Evolutionary conservation across 2,329 filamentous ascomycete species (phyloP).

Genomic region (Stachybotrys chlorohalonatus): DNA sequence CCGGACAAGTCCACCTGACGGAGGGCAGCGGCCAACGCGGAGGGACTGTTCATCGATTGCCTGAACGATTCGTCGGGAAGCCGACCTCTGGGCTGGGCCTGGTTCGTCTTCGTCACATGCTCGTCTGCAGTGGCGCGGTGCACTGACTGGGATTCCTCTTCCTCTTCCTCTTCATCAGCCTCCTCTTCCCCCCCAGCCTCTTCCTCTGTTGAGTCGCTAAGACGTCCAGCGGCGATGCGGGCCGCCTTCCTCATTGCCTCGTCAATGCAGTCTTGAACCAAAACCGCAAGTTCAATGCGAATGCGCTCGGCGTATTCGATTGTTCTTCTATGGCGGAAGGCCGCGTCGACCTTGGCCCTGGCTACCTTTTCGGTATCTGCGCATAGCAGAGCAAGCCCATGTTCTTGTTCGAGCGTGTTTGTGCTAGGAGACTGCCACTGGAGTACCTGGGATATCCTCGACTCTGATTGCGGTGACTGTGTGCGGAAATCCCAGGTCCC

Average conservation of each 20-base stretch:
- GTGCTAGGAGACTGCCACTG: slow-evolving; percentile 95
- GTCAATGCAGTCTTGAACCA: slow-evolving; percentile 93
- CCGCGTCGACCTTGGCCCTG: slow-evolving; percentile 83
- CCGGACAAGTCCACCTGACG: slow-evolving; percentile 26
- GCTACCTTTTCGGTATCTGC: slow-evolving; percentile 80
- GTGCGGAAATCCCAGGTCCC: slow-evolving; percentile 72
- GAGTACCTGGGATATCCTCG: slow-evolving; percentile 83
- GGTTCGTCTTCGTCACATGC: slow-evolving; percentile 5
- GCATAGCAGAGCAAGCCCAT: slow-evolving; percentile 79
- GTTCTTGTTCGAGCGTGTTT: slow-evolving; percentile 86
- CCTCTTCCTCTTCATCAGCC: slow-evolving; percentile 18
- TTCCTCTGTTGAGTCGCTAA: slow-evolving; percentile 66
- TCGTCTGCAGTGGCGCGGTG: slow-evolving; percentile 6
- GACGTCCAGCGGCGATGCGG: slow-evolving; percentile 73
- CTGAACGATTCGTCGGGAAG: slow-evolving; percentile 39
- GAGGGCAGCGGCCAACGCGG: slow-evolving; percentile 47
- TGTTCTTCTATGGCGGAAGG: slow-evolving; percentile 83
- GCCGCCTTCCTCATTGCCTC: slow-evolving; percentile 85
- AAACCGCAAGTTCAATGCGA: slow-evolving; percentile 81
- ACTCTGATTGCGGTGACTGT: slow-evolving; percentile 92
- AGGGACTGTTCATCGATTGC: slow-evolving; percentile 27
- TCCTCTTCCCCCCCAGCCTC: slow-evolving; percentile 35
- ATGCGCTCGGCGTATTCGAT: slow-evolving; percentile 96
- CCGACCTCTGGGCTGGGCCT: slow-evolving; percentile 1
- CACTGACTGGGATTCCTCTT: slow-evolving; percentile 20